Evolutionary conservation across 805 yeast genomes (phyloP).

Genomic region (Hanseniaspora mollemarum): DNA sequence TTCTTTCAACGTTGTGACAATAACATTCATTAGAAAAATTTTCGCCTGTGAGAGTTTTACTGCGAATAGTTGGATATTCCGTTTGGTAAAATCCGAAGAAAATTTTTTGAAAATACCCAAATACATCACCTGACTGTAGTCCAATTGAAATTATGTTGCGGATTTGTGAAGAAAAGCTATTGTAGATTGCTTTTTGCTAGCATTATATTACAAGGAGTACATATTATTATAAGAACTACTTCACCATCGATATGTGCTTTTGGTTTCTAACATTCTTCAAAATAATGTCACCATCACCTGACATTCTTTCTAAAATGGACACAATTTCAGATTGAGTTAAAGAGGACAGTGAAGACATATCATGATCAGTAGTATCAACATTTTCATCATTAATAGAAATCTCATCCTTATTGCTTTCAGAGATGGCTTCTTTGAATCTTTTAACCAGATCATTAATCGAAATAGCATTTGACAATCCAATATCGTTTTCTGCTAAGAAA

Average conservation of each 20-base stretch:
- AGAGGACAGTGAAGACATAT: not conserved
- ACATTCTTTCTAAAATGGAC: slow-evolving; percentile 10
- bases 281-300: slow-evolving; percentile 14
- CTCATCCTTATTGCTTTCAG: slow-evolving; percentile 22
- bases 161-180: too few relatives aligned
- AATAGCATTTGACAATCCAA: slow-evolving; percentile 28
- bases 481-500: slow-evolving; percentile 2
- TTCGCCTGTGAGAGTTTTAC: not conserved
- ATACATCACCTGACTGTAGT: not conserved
- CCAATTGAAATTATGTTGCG: slow-evolving; percentile 7
- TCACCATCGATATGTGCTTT: slow-evolving; percentile 8
- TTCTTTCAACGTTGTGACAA: too few relatives aligned
- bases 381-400: not conserved
- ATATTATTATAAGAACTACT: not conserved
- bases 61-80: not conserved
- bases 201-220: too few relatives aligned
- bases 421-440: slow-evolving; percentile 49
- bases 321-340: slow-evolving; percentile 10
- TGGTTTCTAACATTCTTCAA: slow-evolving; percentile 3
- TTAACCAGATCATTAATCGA: slow-evolving; percentile 48
- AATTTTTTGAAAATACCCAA: too few relatives aligned
- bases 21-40: too few relatives aligned
- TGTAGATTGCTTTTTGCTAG: too few relatives aligned
- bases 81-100: not conserved
- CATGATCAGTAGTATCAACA: not conserved